Percentiles rank a stretch among this genome's conserved stretches.
Evolutionary conservation across 345 rosid genomes (phyloP).

Genomic region (Populus deltoides): DNA sequence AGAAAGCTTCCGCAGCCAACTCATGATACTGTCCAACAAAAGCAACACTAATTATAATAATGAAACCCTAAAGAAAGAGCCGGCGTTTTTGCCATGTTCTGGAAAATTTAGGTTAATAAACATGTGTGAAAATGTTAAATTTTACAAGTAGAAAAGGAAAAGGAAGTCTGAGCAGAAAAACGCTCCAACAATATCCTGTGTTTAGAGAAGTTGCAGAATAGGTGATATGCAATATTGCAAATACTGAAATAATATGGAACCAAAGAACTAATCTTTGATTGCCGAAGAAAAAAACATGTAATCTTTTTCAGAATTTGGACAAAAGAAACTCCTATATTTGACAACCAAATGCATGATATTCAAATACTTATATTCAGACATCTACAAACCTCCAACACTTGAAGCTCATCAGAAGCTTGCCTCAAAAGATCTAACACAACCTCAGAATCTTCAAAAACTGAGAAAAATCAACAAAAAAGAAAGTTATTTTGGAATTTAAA

Average conservation of each 20-base stretch:
- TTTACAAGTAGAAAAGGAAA: background rate
- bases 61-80: background rate
- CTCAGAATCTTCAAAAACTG: slow-evolving; percentile 61
- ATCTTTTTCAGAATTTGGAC: background rate
- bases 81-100: background rate
- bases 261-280: background rate
- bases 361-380: background rate
- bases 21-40: slow-evolving; percentile 69
- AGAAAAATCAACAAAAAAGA: background rate
- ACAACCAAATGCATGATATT: background rate
- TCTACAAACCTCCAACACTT: slow-evolving; percentile 71
- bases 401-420: slow-evolving; percentile 81
- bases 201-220: background rate
- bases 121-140: background rate
- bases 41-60: background rate
- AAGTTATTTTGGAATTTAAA: background rate
- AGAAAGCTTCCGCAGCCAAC: slow-evolving; percentile 75
- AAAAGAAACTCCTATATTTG: background rate
- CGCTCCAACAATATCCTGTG: background rate
- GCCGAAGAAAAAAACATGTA: background rate
- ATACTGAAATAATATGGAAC: background rate
- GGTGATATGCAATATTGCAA: background rate
- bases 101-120: background rate
- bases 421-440: slow-evolving; percentile 66
- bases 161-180: background rate